phyloP scores from a whole-genome alignment of 768 basidiomycete species.

The Pseudohyphozyma bogoriensis region DNA sequence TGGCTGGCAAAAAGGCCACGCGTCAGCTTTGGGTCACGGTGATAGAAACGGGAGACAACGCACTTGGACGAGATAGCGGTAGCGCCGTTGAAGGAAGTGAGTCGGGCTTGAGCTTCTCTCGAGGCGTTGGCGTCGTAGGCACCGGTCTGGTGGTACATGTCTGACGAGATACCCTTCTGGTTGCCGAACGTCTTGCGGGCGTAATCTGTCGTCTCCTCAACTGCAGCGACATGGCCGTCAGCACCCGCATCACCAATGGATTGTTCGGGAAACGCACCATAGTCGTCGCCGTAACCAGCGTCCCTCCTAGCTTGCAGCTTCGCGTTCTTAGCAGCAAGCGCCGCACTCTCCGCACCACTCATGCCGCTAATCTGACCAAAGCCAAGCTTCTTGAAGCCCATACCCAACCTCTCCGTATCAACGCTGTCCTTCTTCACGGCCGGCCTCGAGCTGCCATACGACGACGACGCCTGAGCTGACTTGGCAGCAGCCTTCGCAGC shows the following conservation, averaged over 20 bases:
- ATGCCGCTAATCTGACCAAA: conserved; percentile 52
- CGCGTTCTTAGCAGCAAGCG: conserved; percentile 53
- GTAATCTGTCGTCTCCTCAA: conserved; percentile 44
- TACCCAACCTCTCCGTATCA: conserved; percentile 52
- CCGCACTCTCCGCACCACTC: conserved; percentile 30
- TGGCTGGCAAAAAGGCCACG: conserved; percentile 42
- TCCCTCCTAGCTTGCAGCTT: conserved; percentile 45
- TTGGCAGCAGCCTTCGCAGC: conserved; percentile 43
- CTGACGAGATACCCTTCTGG: conserved; percentile 90
- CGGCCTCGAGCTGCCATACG: background rate
- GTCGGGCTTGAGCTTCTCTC: conserved; percentile 67
- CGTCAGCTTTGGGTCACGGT: background rate
- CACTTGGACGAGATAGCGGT: conserved; percentile 52
- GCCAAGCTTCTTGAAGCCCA: conserved; percentile 68
- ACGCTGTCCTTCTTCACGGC: conserved; percentile 41
- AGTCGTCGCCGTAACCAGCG: conserved; percentile 39
- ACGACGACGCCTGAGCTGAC: conserved; percentile 35
- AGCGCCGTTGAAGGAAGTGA: conserved; percentile 80
- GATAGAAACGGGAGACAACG: background rate
- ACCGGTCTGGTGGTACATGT: conserved; percentile 91
- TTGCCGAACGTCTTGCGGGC: conserved; percentile 83
- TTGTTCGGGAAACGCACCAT: background rate
- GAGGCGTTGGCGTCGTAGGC: conserved; percentile 64
- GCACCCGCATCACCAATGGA: no score
- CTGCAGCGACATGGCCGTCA: background rate